These are phyloP conservation scores for Aspergillus udagawae DNA, from an alignment of 2,329 filamentous ascomycete species.

Conservation along the genomic window DNA sequence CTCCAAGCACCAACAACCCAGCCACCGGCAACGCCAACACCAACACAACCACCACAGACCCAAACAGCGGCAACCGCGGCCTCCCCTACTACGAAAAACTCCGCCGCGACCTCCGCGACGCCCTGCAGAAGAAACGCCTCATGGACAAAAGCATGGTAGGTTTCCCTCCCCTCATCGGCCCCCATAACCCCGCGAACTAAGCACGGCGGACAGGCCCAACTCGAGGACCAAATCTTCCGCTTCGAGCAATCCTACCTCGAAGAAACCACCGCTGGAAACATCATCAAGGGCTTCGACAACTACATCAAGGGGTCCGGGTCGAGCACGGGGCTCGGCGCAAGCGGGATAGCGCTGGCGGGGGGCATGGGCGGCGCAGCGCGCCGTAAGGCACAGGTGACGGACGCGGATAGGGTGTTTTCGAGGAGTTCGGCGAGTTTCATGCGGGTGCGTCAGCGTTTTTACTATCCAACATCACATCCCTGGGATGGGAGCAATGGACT, in stretches of 20 bases:
- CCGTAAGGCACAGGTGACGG: slow-evolving; percentile 43
- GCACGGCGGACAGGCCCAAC: slow-evolving; percentile 41
- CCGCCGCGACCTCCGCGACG: slow-evolving; percentile 62
- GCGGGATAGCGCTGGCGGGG: slow-evolving; percentile 29
- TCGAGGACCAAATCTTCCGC: slow-evolving; percentile 79
- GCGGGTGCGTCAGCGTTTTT: slow-evolving; percentile 27
- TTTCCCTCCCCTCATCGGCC: neutral
- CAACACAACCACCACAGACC: slow-evolving; percentile 21
- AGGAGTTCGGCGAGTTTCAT: slow-evolving; percentile 47
- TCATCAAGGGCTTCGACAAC: slow-evolving; percentile 95
- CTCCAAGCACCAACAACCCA: slow-evolving; percentile 12
- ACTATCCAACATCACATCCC: neutral
- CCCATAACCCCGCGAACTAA: slow-evolving; percentile 8
- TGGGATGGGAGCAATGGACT: neutral
- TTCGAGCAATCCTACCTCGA: slow-evolving; percentile 88
- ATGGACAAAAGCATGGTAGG: slow-evolving; percentile 59
- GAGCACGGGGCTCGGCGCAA: slow-evolving; percentile 33
- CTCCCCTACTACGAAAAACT: slow-evolving; percentile 70
- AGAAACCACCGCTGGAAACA: slow-evolving; percentile 83
- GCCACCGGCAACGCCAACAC: slow-evolving; percentile 14
- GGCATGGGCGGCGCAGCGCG: slow-evolving; percentile 26
- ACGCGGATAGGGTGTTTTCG: slow-evolving; percentile 47
- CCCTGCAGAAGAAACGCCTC: slow-evolving; percentile 61
- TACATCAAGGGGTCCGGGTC: slow-evolving; percentile 85
- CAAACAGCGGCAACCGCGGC: slow-evolving; percentile 36